Base-by-base conservation (phyloP, 305 asterid species). In the Fraxinus sp. region DNA sequence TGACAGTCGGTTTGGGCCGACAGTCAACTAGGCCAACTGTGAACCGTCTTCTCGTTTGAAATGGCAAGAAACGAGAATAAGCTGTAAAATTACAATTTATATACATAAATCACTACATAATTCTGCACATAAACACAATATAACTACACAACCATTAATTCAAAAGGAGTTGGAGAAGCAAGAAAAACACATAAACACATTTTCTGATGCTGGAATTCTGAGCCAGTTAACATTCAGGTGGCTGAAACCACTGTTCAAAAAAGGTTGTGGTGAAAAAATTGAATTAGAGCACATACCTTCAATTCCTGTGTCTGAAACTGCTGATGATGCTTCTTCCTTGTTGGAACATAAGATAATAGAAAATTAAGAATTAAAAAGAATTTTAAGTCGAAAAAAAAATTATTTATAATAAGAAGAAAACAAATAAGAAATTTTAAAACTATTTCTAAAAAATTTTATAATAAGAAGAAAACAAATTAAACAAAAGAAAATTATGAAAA, bases 221-320 rank as follows among this genome's bases (percentile, higher is more conserved):
- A 92, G 95, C 78, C 88, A 77, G 22, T 81, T 92, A 68, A 89
- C 92, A 55, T 93, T 95, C 70, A 87, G 79, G 83, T 95, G 98
- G 98, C 93, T 93, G n/a, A 95, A 92, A 87, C 97, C 96, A 35
- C 81, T 93, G n/a, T 93, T 95, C 72, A 83, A 86, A 36, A 88
- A 79, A 77, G 98, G 98, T 0, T 89, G 64, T 73, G 20, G n/a
- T 0, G 87, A 86, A 64, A 92, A 91, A 73, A 93, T 93, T 28
- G 86, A 86, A 68, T 20, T 82, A 6, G 84, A 86, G 16, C 90
- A 92, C 78, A 77, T 93, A 59, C 98, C 98, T 0, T 84, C 85
- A 0, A 87, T 92, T 81, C 94, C 96, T 75, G 83, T 14, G 4
- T 74, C 93, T 9, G 97, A 95, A 72, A 89, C 86, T 57, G 96